phyloP scores from a whole-genome alignment of 2,329 filamentous ascomycete species.

The Nigrospora oryzae region DNA sequence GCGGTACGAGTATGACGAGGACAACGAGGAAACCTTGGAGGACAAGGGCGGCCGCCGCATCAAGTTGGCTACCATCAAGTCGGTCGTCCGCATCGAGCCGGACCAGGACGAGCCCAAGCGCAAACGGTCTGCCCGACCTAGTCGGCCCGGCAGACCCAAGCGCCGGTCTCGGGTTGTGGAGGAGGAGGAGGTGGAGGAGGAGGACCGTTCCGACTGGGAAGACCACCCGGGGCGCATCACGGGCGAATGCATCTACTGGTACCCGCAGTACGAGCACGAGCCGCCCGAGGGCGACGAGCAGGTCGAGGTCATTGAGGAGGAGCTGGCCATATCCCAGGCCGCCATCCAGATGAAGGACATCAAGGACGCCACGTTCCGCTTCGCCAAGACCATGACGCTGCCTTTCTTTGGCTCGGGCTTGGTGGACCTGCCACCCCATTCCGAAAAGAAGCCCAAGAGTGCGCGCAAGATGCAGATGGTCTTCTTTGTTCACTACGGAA shows the following conservation, averaged over 20 bases:
- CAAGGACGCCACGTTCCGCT: slow-evolving; percentile 66
- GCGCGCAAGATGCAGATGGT: slow-evolving; percentile 94
- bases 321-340: slow-evolving; percentile 46
- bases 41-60: slow-evolving; percentile 38
- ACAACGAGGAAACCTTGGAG: slow-evolving; percentile 37
- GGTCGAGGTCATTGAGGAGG: slow-evolving; percentile 43
- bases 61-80: slow-evolving; percentile 63
- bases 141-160: slow-evolving; percentile 9
- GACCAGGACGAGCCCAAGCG: slow-evolving; percentile 29
- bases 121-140: slow-evolving; percentile 11
- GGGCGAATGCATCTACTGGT: slow-evolving; percentile 58
- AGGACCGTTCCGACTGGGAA: slow-evolving; percentile 64
- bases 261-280: slow-evolving; percentile 44
- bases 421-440: slow-evolving; percentile 76
- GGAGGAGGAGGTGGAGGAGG: slow-evolving; percentile 39
- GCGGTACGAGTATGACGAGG: slow-evolving; percentile 59
- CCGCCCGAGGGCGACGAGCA: slow-evolving; percentile 47
- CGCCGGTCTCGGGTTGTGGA: slow-evolving; percentile 5
- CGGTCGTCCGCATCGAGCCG: slow-evolving; percentile 68
- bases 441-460: slow-evolving; percentile 85
- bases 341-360: slow-evolving; percentile 52
- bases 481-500: slow-evolving; percentile 82
- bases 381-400: slow-evolving; percentile 77
- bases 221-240: slow-evolving; percentile 52
- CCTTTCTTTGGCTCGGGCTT: slow-evolving; percentile 86